Conservation (phyloP, 768 basidiomycete genomes). For the Chalciporus chontae region DNA sequence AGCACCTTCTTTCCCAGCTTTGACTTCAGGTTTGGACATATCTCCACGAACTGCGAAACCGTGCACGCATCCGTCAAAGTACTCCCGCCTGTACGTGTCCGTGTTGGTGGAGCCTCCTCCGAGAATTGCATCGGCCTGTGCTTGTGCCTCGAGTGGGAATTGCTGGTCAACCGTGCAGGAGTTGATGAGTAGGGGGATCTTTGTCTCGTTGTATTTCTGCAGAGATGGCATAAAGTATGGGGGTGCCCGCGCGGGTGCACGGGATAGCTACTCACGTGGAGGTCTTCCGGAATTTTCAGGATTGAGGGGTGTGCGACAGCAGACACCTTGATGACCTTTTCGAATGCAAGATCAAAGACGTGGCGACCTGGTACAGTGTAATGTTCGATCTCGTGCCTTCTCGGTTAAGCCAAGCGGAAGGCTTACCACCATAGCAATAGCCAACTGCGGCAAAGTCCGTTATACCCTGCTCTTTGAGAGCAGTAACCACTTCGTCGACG, state of each 20-base stretch:
- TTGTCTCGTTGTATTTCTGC: constrained; percentile 48
- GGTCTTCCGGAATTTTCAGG: constrained; percentile 54
- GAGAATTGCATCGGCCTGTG: constrained; percentile 45
- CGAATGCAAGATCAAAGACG: constrained; percentile 60
- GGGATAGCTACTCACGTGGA: constrained; percentile 40
- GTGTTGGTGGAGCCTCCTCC: constrained; percentile 43
- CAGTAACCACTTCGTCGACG: constrained; percentile 52
- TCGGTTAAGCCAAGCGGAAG: not conserved
- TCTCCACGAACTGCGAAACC: constrained; percentile 54
- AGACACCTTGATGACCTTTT: constrained; percentile 45
- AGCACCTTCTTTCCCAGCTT: constrained; percentile 60
- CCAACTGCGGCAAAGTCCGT: constrained; percentile 52
- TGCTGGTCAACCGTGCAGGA: constrained; percentile 48
- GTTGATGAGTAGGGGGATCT: constrained; percentile 61
- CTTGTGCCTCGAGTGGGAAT: constrained; percentile 46
- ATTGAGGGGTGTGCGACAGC: constrained; percentile 61
- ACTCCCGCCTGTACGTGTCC: constrained; percentile 47
- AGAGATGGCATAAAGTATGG: not conserved
- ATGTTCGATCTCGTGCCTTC: not conserved
- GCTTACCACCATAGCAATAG: constrained; percentile 60
- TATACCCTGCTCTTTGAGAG: constrained; percentile 56
- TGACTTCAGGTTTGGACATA: constrained; percentile 44
- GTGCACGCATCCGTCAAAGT: constrained; percentile 47
- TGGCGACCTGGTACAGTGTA: constrained; percentile 40
- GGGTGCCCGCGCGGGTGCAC: not conserved